phyloP scores from a whole-genome alignment of 441 rosid genomes.

The Gossypium trilobum region DNA sequence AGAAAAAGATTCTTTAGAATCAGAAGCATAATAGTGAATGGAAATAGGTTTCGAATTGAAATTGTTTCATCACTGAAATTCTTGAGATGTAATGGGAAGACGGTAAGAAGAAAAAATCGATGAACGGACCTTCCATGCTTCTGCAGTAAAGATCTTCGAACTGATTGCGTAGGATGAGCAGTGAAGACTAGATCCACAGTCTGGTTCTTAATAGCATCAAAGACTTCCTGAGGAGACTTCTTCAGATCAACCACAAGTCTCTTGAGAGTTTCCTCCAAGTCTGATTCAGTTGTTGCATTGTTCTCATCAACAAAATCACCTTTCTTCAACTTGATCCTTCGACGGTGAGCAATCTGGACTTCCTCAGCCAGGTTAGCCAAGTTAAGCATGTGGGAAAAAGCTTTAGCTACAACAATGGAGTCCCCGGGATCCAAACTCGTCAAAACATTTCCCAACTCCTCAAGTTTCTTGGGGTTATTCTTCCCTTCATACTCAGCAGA shows the following conservation, averaged over 20 bases:
- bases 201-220: conserved; percentile 88
- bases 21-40: not conserved
- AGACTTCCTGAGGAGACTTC: conserved; percentile 82
- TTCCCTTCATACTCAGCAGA: conserved; percentile 88
- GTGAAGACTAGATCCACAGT: conserved; percentile 92
- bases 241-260: conserved; percentile 67
- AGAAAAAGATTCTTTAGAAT: conserved; percentile 11
- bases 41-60: not conserved
- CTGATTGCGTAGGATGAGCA: conserved; percentile 96
- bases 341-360: conserved; percentile 78
- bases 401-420: conserved; percentile 75
- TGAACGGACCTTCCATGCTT: conserved; percentile 70
- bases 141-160: conserved; percentile 87
- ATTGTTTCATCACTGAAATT: not conserved
- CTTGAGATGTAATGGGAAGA: not conserved
- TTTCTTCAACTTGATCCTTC: conserved; percentile 70
- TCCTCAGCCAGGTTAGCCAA: conserved; percentile 91
- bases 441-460: conserved; percentile 72
- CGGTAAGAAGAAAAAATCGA: not conserved
- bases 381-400: conserved; percentile 90
- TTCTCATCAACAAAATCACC: conserved; percentile 84
- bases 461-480: conserved; percentile 59
- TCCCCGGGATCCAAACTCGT: conserved; percentile 92
- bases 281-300: conserved; percentile 82
- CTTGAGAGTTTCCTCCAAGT: conserved; percentile 77